Base-by-base conservation (phyloP, 75 land plant species). In the Cunninghamia lanceolata region DNA sequence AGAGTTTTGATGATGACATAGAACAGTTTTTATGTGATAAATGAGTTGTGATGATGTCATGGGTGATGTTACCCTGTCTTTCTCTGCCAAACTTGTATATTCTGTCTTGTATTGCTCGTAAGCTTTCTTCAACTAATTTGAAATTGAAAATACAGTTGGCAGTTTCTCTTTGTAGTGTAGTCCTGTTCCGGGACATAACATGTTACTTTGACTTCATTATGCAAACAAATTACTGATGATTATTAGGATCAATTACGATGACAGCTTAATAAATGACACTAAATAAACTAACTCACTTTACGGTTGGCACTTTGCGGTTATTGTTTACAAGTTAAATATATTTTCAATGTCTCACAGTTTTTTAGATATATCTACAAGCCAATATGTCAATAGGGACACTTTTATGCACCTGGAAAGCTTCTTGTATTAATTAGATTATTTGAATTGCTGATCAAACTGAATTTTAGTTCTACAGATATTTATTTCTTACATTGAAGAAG, bases 401-500 rank as follows among this genome's bases (percentile, higher is more conserved):
- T 80, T 80, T 43, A 43, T 43, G 14, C 82, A 80, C 50, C 30
- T 80, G 3, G 15, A 80, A 78, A 9, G 28, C 1, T 42, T 14
- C 28, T 19, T 38, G 43, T 68, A 54, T 56, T 56, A 30, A 5
- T n/a, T 9, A 70, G 13, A 9, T 32, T 71, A 32, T 34, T 32
- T 50, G 11, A 11, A 50, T 50, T 50, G 4, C 36, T 71, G 36
- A 71, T 71, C 34, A 71, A 11, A 32, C 13, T 30, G 34, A 11
- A 86, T 46, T 5, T 84, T 63, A 15, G 71, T 84, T 16, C 81
- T 85, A 30, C 99, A 98, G 99, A 89, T 98, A 10, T 93, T 94
- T 3, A 94, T 97, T 40, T 96, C 99, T 81, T 98, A 97, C 79
- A 94, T 98, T 82, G 95, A 98, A 59, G 99, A 98, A 84, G 95